phyloP scores from a whole-genome alignment of 768 basidiomycete genomes.

The Lanmaoa rubissima region DNA sequence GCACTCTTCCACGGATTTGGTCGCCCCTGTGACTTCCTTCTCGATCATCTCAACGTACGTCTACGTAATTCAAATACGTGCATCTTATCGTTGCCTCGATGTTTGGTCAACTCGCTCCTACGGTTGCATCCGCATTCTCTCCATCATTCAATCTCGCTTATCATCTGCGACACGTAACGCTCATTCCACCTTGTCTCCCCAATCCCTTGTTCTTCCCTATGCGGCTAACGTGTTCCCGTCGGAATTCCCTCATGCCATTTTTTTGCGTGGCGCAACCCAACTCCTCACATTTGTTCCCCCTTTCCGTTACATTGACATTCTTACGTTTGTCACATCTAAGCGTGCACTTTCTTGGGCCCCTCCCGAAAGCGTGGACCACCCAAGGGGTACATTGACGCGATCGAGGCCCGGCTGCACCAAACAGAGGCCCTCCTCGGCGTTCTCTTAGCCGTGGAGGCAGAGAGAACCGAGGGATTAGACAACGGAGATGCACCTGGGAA shows the following conservation, averaged over 20 bases:
- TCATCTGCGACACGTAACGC: slow-evolving; percentile 17
- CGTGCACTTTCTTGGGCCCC: slow-evolving; percentile 76
- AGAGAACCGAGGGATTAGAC: slow-evolving; percentile 13
- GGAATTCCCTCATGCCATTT: neutral
- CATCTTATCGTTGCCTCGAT: slow-evolving; percentile 8
- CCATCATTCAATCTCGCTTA: slow-evolving; percentile 7
- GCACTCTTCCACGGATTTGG: neutral
- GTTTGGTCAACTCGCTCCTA: neutral
- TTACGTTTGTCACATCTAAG: slow-evolving; percentile 34
- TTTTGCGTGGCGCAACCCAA: neutral
- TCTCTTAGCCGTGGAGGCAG: slow-evolving; percentile 50
- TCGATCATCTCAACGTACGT: slow-evolving; percentile 7
- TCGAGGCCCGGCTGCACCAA: slow-evolving; percentile 87
- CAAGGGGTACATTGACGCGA: slow-evolving; percentile 95
- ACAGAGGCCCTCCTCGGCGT: slow-evolving; percentile 88
- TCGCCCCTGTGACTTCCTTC: slow-evolving; percentile 2
- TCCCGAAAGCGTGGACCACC: slow-evolving; percentile 84
- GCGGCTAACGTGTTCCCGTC: slow-evolving; percentile 11
- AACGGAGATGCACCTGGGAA: slow-evolving; percentile 36
- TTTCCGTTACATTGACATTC: slow-evolving; percentile 9
- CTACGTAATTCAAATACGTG: slow-evolving; percentile 12
- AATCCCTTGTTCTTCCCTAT: neutral
- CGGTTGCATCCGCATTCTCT: slow-evolving; percentile 9
- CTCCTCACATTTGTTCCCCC: slow-evolving; percentile 2
- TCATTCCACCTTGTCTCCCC: slow-evolving; percentile 13